Percentiles rank a stretch among this genome's conserved stretches.
These are phyloP conservation scores for Pythium dissimile DNA, from an alignment of 352 stramenopile genomes.

Conservation along the genomic window DNA sequence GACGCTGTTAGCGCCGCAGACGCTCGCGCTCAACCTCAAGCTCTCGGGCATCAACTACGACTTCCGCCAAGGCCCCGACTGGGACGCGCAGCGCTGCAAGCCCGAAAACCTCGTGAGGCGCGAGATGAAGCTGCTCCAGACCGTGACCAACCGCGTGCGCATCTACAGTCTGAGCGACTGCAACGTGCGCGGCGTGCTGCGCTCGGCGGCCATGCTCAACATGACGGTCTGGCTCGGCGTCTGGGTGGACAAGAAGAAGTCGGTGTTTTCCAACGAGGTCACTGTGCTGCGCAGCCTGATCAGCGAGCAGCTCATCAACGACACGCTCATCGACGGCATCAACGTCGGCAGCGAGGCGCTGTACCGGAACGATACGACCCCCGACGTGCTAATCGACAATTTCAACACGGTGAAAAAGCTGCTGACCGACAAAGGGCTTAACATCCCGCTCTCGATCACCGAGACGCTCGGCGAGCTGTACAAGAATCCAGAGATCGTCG, in stretches of 20 bases:
- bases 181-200: conserved; percentile 63
- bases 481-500: conserved; percentile 71
- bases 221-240: conserved; percentile 82
- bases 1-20: conserved; percentile 25
- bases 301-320: conserved; percentile 39
- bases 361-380: conserved; percentile 73
- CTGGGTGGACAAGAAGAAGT: conserved; percentile 70
- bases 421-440: conserved; percentile 52
- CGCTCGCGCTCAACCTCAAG: conserved; percentile 60
- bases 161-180: conserved; percentile 81
- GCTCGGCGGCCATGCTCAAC: conserved; percentile 47
- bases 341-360: conserved; percentile 82
- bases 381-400: conserved; percentile 63
- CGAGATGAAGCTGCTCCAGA: conserved; percentile 59
- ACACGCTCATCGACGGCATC: conserved; percentile 70
- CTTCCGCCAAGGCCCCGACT: conserved; percentile 71
- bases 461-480: conserved; percentile 77
- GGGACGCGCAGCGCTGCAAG: conserved; percentile 75
- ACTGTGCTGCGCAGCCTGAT: conserved; percentile 57
- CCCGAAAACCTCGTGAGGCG: conserved; percentile 32
- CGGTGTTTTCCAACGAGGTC: conserved; percentile 62
- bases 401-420: conserved; percentile 66
- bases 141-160: conserved; percentile 66
- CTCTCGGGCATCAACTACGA: conserved; percentile 86
- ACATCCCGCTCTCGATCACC: conserved; percentile 67